Percentiles rank a stretch among this genome's conserved stretches.
These are phyloP conservation scores for Viola pubescens DNA, from an alignment of 441 rosid genomes.

Conservation along the genomic window DNA sequence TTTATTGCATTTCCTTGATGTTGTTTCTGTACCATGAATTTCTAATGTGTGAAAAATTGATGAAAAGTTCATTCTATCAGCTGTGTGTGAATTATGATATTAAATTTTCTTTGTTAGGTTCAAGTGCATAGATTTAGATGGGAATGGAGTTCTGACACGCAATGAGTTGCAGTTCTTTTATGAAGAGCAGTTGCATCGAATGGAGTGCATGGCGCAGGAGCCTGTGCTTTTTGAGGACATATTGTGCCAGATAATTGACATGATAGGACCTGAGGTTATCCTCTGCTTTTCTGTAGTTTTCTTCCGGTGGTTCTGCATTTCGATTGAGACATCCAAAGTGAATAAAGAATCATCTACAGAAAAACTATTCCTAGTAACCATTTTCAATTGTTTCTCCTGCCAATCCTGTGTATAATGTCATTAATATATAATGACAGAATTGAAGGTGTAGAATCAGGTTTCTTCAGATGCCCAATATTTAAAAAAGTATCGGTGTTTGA, in stretches of 20 bases:
- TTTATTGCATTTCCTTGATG: conserved; percentile 2
- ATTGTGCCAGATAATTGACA: conserved; percentile 89
- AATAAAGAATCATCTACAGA: conserved; percentile 1
- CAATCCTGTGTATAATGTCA: neutral
- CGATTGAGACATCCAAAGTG: neutral
- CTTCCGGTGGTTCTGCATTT: conserved; percentile 4
- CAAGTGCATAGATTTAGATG: conserved; percentile 96
- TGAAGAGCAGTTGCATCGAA: conserved; percentile 95
- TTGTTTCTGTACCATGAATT: neutral
- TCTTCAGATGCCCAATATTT: neutral
- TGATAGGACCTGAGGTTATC: conserved; percentile 81
- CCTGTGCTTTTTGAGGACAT: conserved; percentile 97
- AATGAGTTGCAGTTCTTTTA: conserved; percentile 96
- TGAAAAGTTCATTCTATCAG: neutral
- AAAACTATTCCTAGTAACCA: neutral
- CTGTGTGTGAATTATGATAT: conserved; percentile 1
- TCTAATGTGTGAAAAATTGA: too few relatives aligned
- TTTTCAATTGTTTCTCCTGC: neutral
- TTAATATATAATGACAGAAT: too few relatives aligned
- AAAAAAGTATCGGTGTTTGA: conserved; percentile 7
- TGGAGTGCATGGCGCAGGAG: conserved; percentile 99
- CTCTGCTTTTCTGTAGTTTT: conserved; percentile 13
- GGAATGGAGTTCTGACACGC: conserved; percentile 73
- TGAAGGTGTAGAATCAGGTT: neutral
- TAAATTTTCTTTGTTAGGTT: conserved; percentile 45